Base-by-base conservation (phyloP, 2,329 filamentous ascomycete species). In the Claviceps quebecensis region DNA sequence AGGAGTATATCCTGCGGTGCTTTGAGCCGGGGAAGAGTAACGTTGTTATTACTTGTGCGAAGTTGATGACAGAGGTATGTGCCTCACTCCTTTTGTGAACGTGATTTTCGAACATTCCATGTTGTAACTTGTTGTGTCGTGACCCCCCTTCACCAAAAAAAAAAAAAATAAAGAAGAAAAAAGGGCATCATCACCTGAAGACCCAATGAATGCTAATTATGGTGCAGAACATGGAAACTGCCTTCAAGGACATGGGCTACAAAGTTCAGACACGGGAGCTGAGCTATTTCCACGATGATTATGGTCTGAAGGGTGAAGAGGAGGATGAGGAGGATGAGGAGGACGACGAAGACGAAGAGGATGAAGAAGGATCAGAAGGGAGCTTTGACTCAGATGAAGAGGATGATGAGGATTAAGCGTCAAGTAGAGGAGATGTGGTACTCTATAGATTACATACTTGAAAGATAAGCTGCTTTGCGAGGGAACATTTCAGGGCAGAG, bases 11-110 rank as follows among this genome's bases (percentile, higher is more conserved):
- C 34, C 63, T 95, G 59, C 84, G 86, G 0, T 75, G 93, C 38
- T 97, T 98, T 65, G 76, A 81, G 56, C 81, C 90, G 0, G 80
- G 83, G 19, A 87, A 77, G 64, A 83, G 88, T 56, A 94, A 97
- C 63, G 71, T 96, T 49, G 81, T 96, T 3, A 77, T 96, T 49
- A 95, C 91, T 7, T 96, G 91, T 64, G 86, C 88, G 19, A 84
- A 85, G 16, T 78, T 88, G 47, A 85, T 96, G 78, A 76, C 83
- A 59, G 87, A 95, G 74, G 87, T 93, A 71, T 70, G 81, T 74
- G 37, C 6, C 13, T 9, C 8, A 9, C 26, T 19, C 19, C 19
- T 29, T 29, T 29, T 29, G 8, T 29, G 26, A 29, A 29, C 26
- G 26, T 29, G 26, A 29, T 23, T 23, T 23, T 4, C 19, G 19